Evolutionary conservation across 371 early-diverging fungal genomes (phyloP), one percentile per base, ranked within the genome.

Genomic region (Thermomucor indicae-seudaticae): DNA sequence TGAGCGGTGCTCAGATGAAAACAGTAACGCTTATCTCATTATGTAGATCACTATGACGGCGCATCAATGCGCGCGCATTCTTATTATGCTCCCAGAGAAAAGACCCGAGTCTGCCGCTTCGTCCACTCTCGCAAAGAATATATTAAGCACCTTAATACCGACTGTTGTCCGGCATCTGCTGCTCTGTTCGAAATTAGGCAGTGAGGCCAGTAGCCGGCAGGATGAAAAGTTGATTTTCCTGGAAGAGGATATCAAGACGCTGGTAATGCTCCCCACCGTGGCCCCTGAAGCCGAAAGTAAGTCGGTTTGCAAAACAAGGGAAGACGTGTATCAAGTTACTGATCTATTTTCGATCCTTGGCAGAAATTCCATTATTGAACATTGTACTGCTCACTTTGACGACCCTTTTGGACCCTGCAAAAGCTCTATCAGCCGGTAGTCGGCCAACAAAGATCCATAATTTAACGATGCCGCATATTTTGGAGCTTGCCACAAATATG

Each of bases 61-160:
- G 2, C 72, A 75, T 43, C 79, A 79, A 49, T 76, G 77, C 29
- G 46, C 67, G n/a, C 70, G 79, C 7, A 79, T 68, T 8, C 50
- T 79, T 31, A 53, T 76, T 8, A 53, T 53, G 14, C 35, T 76
- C n/a, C 64, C 77, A 3, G 70, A 69, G 42, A 72, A 71, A 34
- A 68, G 63, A 38, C 49, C 43, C 31, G 53, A 43, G 29, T 28
- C 60, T 1, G 46, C 56, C 1, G 40, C 64, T 17, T 41, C 69
- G 8, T 53, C 54, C 16, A 39, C 53, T 6, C 30, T 79, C 4
- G 71, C 72, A 19, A 59, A 65, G 30, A 31, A 41, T 10, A 52
- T 70, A 17, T 49, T 58, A 3, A 67, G 59, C 27, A 41, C 49
- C 1, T 38, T 66, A 6, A 53, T 79, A 24, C 62, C 79, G 7